Percentiles rank a stretch among this genome's conserved stretches.
phyloP scores from a whole-genome alignment of 2,329 filamentous ascomycete genomes.

The Pochonia chlamydosporia region DNA sequence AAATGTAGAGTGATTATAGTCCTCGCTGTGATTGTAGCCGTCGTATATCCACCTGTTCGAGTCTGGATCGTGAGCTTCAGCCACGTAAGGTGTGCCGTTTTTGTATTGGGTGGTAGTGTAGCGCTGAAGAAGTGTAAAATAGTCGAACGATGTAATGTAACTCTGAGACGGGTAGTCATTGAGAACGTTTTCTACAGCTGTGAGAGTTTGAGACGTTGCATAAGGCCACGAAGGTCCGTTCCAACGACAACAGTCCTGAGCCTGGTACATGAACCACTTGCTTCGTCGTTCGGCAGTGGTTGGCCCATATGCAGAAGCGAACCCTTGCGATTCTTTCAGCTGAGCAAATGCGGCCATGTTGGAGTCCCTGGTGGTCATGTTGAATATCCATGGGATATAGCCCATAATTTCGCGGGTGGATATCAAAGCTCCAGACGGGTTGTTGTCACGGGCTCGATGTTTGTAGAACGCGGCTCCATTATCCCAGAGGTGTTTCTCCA shows the following conservation, averaged over 20 bases:
- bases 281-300: conserved; percentile 35
- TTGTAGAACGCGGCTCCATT: conserved; percentile 31
- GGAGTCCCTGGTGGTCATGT: conserved; percentile 29
- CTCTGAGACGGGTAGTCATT: conserved; percentile 19
- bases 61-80: conserved; percentile 36
- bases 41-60: conserved; percentile 13
- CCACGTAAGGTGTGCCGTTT: conserved; percentile 33
- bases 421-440: conserved; percentile 22
- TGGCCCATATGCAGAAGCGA: conserved; percentile 32
- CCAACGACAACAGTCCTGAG: conserved; percentile 31
- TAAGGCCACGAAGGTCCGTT: conserved; percentile 41
- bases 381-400: conserved; percentile 35
- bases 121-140: conserved; percentile 28
- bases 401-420: conserved; percentile 34
- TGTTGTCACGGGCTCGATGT: conserved; percentile 29
- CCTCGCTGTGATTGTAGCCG: conserved; percentile 27
- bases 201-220: conserved; percentile 33
- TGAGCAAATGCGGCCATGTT: conserved; percentile 8
- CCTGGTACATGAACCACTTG: conserved; percentile 28
- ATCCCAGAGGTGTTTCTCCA: conserved; percentile 32
- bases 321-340: conserved; percentile 20
- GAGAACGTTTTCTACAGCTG: conserved; percentile 30
- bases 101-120: conserved; percentile 33
- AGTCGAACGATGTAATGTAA: conserved; percentile 29
- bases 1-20: conserved; percentile 38